Base-by-base conservation (phyloP, 116 monocot species). In the Dioscorea cayenensis region DNA sequence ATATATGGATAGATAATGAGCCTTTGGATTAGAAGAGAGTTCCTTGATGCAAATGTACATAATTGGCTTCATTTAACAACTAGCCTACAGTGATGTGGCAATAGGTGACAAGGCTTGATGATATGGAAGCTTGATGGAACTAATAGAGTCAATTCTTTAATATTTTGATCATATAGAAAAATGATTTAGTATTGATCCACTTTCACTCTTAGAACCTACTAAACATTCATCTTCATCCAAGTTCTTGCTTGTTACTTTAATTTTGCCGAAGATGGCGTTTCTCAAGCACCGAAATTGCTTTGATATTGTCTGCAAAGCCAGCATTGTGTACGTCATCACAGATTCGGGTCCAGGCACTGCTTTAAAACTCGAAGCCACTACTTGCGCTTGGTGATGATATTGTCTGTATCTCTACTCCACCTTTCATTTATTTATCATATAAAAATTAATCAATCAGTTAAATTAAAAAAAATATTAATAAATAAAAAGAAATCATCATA, bases 261-360 rank as follows among this genome's bases (percentile, higher is more conserved):
- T 81, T 71, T 96, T 90, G 38, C 73, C 80, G 21, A 86, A 49
- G 23, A 96, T 92, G 27, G 90, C 90, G 52, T 96, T 90, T 25
- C 84, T 65, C 20, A 96, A 84, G 78, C 92, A 88, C 37, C 90
- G 85, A 79, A 96, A 96, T 64, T 92, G 96, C 81, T 78, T 87
- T 66, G 96, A 96, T 75, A 96, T 96, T 13, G 96, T 96, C 70
- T 82, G 80, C 6, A 96, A 73, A 25, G 96, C 96, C 8, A 96
- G 87, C 5, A 90, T 80, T 5, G 96, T 92, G 90, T 96, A 96
- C 6, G 96, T 77, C 71, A 69, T 80, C 14, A 90, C 96, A 29
- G 96, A 87, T 3, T 86, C 83, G 7, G 18, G 23, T 18, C 96
- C 92, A 3, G 90, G 89, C 20, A 81, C 76, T 0, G 84, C 73